Conservation (phyloP, 805 yeast species). For the Pichia occidentalis region DNA sequence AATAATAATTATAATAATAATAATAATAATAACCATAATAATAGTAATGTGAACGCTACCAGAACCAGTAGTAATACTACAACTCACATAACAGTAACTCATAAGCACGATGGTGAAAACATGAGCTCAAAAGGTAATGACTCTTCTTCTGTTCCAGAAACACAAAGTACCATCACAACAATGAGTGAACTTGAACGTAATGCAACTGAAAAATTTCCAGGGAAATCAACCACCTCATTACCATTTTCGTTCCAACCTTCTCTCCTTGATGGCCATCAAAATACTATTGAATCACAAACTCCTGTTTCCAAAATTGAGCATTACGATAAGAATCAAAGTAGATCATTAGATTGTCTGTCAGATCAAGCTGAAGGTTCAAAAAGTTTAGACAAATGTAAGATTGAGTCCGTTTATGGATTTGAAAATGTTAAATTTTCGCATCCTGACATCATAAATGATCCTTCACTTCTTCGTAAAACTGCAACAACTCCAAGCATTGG, state of each 20-base stretch:
- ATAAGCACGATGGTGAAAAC: no score
- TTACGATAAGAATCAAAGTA: no score
- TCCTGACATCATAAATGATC: constrained; percentile 4
- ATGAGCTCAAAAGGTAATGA: no score
- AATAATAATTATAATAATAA: no score
- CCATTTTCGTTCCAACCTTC: constrained; percentile 11
- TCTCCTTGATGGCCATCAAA: constrained; percentile 6
- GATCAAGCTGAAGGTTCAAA: constrained; percentile 18
- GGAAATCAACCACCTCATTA: constrained; percentile 1
- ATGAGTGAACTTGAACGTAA: no score
- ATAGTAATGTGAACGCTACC: no score
- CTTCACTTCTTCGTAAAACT: constrained; percentile 7
- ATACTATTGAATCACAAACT: neutral
- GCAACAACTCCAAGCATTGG: constrained; percentile 3
- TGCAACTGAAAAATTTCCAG: no score
- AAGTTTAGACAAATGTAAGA: neutral
- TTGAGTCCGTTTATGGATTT: no score
- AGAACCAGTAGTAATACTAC: no score
- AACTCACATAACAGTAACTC: no score
- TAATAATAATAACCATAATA: no score
- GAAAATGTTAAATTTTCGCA: neutral
- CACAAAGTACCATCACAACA: neutral
- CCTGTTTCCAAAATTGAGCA: neutral
- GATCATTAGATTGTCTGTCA: neutral
- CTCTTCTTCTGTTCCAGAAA: neutral